Base-by-base conservation (phyloP, 2,329 filamentous ascomycete species). In the Colletotrichum sansevieriae region DNA sequence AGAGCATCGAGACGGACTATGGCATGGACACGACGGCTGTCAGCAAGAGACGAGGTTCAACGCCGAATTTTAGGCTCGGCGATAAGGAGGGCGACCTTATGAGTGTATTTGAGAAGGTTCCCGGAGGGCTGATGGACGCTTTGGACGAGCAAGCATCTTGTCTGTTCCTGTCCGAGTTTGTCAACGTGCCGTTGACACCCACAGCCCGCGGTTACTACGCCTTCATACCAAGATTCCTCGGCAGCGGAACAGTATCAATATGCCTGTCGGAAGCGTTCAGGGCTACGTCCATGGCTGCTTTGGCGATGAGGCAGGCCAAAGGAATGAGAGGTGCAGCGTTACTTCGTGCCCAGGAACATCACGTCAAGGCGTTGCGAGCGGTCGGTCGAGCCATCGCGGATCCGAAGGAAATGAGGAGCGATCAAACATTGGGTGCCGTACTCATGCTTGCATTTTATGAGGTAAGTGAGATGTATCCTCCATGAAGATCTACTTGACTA, bases 401-500 rank as follows among this genome's bases (percentile, higher is more conserved):
- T 5, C 71, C 69, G 4, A 47, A 39, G 15, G 56, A 65, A 43
- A 63, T 63, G 3, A 58, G 54, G n/a, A 64, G 62, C 18, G 71
- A 72, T 25, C 65, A 65, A 15, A 72, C 71, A 3, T 43, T 72
- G 12, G 71, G 69, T 0, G 71, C 71, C 8, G 69, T 72, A 1
- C 43, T 72, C 0, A 64, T 72, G 69, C 69, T 72, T 9, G 71
- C 69, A 8, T 70, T 72, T 11, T 72, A 71, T 11, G 71, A 72
- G 65, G 70, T 71, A 33, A 60, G 44, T 0, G 15, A 5, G 15
- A 2, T 1, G 2, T 1, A 3, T 12, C 13, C 12, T 4, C 12
- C 2, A 4, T 0, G 5, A 0, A 3, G 3, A 1, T n/a, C 13
- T 15, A 0, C 33, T 22, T 55, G 15, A 33, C n/a, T 44, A 3